These are phyloP conservation scores for Ochetophila trinervis DNA, from an alignment of 306 rosid genomes.

Conservation along the genomic window DNA sequence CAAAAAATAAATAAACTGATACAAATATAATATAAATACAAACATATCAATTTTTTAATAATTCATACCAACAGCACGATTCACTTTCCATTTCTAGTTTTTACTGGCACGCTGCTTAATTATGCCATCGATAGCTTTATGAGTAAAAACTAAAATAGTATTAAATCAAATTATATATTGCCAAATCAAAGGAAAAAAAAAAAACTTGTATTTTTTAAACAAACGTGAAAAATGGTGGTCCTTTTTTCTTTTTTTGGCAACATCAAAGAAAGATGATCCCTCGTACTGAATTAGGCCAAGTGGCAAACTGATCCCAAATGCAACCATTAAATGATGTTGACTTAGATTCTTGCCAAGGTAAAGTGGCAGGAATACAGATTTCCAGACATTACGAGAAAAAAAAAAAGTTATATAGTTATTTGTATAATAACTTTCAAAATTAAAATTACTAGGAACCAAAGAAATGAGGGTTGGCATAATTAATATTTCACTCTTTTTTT, in stretches of 20 bases:
- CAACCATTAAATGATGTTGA: background rate
- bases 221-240: too few relatives aligned
- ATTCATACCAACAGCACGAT: too few relatives aligned
- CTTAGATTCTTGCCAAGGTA: background rate
- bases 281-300: background rate
- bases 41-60: too few relatives aligned
- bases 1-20: too few relatives aligned
- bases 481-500: constrained; percentile 1
- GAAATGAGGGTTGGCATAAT: background rate
- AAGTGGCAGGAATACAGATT: background rate
- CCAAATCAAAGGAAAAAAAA: too few relatives aligned
- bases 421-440: background rate
- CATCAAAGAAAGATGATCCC: background rate
- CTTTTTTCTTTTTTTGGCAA: too few relatives aligned
- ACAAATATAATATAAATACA: too few relatives aligned
- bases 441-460: background rate
- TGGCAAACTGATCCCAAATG: constrained; percentile 11
- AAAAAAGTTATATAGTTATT: background rate
- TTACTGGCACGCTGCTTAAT: too few relatives aligned
- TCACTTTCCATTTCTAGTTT: too few relatives aligned
- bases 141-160: too few relatives aligned
- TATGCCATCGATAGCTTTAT: too few relatives aligned
- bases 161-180: background rate
- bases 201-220: too few relatives aligned
- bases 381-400: background rate